A percentile compares a stretch with the other conserved stretches of the same genome.
These are phyloP conservation scores for Cyclospora cayetanensis DNA, from an alignment of 169 alveolate species.

Conservation along the genomic window DNA sequence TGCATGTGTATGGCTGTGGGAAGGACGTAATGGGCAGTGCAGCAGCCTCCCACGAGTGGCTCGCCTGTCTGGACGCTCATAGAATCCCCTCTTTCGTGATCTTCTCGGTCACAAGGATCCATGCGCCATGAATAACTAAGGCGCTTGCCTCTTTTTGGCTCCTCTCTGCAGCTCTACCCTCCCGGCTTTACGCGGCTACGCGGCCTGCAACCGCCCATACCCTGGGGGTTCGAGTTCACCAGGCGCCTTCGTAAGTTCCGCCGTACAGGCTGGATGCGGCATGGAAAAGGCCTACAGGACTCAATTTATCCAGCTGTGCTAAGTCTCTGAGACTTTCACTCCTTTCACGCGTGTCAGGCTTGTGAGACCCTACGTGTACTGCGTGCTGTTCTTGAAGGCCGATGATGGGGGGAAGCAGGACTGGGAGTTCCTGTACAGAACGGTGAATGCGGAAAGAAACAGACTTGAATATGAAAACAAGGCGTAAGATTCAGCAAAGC, in stretches of 20 bases:
- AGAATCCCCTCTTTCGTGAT: too few species aligned
- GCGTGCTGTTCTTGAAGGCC: neutral
- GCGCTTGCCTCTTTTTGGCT: neutral
- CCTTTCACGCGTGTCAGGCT: too few species aligned
- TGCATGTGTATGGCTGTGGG: neutral
- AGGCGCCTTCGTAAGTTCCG: too few species aligned
- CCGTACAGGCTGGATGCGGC: neutral
- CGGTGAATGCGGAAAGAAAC: conserved; percentile 18
- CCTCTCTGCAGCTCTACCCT: neutral
- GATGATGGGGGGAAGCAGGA: neutral
- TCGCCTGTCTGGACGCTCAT: too few species aligned
- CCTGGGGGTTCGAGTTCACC: neutral
- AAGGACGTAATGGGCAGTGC: too few species aligned
- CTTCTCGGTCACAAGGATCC: too few species aligned
- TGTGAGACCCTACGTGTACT: too few species aligned
- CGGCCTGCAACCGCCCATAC: neutral
- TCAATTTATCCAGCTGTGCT: too few species aligned
- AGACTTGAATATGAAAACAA: conserved; percentile 13
- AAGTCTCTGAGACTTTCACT: too few species aligned
- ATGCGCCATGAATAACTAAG: too few species aligned
- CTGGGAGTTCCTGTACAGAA: conserved; percentile 24
- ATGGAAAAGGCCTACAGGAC: too few species aligned
- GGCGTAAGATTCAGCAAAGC: neutral
- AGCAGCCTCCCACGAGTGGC: too few species aligned
- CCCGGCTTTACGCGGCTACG: neutral